Conservation (phyloP, 2,329 filamentous ascomycete species). For the Aspergillus floridensis region DNA sequence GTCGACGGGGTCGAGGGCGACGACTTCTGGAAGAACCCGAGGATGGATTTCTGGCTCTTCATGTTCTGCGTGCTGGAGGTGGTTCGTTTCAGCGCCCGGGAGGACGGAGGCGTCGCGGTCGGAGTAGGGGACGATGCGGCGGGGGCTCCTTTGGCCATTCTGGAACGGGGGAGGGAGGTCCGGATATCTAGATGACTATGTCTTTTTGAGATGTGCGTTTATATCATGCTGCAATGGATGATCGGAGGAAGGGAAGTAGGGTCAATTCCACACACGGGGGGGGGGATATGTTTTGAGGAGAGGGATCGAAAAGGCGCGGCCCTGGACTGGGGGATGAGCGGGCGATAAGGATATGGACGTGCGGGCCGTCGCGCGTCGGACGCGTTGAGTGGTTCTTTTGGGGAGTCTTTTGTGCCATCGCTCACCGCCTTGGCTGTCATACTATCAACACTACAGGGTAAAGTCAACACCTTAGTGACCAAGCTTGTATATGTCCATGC, state of each 20-base stretch:
- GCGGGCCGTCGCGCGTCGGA: slow-evolving; percentile 33
- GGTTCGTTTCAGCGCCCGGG: slow-evolving; percentile 39
- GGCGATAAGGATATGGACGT: slow-evolving; percentile 4
- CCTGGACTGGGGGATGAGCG: not conserved
- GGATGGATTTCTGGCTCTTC: slow-evolving; percentile 69
- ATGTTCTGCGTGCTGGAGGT: slow-evolving; percentile 44
- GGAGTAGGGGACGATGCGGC: slow-evolving; percentile 34
- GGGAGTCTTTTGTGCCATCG: not conserved
- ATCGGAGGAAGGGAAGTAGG: not conserved
- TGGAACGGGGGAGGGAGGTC: slow-evolving; percentile 1
- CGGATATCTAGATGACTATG: not conserved
- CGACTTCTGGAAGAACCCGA: slow-evolving; percentile 72
- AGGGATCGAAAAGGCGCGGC: slow-evolving; percentile 2
- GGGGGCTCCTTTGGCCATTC: slow-evolving; percentile 40
- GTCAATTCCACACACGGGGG: not conserved
- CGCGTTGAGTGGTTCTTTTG: slow-evolving; percentile 39
- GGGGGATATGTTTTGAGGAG: not conserved
- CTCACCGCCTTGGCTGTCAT: not conserved
- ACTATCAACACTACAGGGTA: not conserved
- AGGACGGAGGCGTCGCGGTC: slow-evolving; percentile 36
- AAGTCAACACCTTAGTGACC: not conserved
- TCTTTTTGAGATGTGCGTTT: not conserved
- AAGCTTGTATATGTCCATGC: too few relatives aligned
- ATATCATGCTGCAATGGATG: slow-evolving; percentile 4
- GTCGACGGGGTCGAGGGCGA: slow-evolving; percentile 46